Base-by-base conservation (phyloP, 495 filamentous ascomycete species). In the Neurospora hispaniola region DNA sequence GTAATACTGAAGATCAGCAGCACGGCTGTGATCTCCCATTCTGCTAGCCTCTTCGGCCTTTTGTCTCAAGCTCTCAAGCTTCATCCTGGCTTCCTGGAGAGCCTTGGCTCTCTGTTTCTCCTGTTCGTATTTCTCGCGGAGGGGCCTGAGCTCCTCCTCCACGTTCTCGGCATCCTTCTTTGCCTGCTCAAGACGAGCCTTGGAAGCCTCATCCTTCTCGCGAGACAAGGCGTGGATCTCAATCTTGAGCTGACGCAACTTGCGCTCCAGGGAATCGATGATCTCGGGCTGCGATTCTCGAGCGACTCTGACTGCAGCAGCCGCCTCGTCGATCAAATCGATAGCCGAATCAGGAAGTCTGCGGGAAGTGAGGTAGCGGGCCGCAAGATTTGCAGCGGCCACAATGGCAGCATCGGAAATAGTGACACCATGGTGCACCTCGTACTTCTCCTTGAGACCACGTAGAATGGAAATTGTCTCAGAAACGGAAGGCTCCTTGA, bases 381-480 rank as follows among this genome's bases (percentile, higher is more conserved):
- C 90, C 39, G 96, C 96, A 18, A 98, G 89, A 23, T 87, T 95
- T 14, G 96, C 94, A 12, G 96, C 92, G 46, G 94, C 85, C 8
- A 99, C 94, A 73, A 99, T 94, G 76, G 96, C 95, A 76, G 89
- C 91, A 76, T 99, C 96, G 12, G 93, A 86, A 76, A 99, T 98
- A 78, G 88, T 97, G 79, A 99, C 96, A 88, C 94, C 94, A 81
- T 99, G 96, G 83, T 99, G 96, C 20, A 96, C 93, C 80, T 99
- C 96, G 81, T 97, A 99, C 77, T 93, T 93, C 78, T 98, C 95
- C 82, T 98, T 98, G 72, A 99, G 83, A 74, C 96, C 96, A 85
- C 96, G 91, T 18, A 99, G 91, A 79, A 99, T 99, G 4, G 96
- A 98, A 75, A 99, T 89, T 4, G 96, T 98, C 81, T 99, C 96